Conservation (phyloP, 2,329 filamentous ascomycete genomes). For the Ascochyta pisi region DNA sequence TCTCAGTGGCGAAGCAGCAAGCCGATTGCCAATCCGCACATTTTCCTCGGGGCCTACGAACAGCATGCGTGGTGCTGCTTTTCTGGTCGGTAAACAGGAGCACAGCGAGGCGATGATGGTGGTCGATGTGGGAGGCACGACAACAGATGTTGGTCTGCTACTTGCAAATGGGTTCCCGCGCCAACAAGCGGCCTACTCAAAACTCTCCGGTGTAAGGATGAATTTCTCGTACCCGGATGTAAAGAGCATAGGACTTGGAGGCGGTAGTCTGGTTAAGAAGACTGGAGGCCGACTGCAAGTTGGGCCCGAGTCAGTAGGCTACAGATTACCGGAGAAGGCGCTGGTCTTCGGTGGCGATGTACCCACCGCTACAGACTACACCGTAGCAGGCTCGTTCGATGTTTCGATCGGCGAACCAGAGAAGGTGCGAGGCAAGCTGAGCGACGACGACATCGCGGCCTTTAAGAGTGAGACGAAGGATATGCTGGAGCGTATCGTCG, state of each 20-base stretch:
- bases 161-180: constrained; percentile 68
- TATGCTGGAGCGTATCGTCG: constrained; percentile 64
- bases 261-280: constrained; percentile 62
- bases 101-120: constrained; percentile 62
- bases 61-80: constrained; percentile 60
- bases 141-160: constrained; percentile 68
- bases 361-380: constrained; percentile 66
- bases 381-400: constrained; percentile 47
- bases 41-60: constrained; percentile 62
- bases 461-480: constrained; percentile 54
- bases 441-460: constrained; percentile 47
- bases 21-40: constrained; percentile 58
- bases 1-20: constrained; percentile 55
- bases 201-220: constrained; percentile 68
- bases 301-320: constrained; percentile 69
- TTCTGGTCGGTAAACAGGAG: constrained; percentile 41
- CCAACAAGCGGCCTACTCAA: constrained; percentile 67
- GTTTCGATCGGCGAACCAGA: constrained; percentile 54
- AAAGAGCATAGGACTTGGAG: constrained; percentile 66
- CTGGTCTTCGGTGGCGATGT: constrained; percentile 64
- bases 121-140: constrained; percentile 72
- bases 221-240: constrained; percentile 64
- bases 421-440: constrained; percentile 44
- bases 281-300: constrained; percentile 53
- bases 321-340: constrained; percentile 62